These are phyloP conservation scores for Aspergillus campestris DNA, from an alignment of 495 filamentous ascomycete species.

Conservation along the genomic window DNA sequence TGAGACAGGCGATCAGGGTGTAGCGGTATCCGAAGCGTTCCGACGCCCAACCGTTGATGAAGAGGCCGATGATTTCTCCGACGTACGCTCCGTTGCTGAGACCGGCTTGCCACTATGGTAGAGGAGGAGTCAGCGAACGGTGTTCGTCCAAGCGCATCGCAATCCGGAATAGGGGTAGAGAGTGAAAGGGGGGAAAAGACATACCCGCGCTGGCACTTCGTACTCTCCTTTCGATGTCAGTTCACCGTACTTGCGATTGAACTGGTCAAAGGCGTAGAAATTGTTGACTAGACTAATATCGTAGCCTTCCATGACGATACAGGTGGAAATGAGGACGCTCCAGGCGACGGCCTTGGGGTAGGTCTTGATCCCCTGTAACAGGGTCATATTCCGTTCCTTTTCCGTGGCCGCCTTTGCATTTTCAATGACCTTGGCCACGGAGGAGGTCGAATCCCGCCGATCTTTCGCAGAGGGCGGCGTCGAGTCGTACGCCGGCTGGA, in stretches of 20 bases:
- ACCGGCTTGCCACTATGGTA: slow-evolving; percentile 61
- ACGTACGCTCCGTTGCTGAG: slow-evolving; percentile 58
- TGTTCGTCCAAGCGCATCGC: too few relatives aligned
- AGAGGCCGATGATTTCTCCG: slow-evolving; percentile 68
- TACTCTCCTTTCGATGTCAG: slow-evolving; percentile 47
- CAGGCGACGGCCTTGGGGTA: slow-evolving; percentile 52
- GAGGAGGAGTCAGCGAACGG: background rate
- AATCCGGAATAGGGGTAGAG: background rate
- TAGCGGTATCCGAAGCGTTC: slow-evolving; percentile 68
- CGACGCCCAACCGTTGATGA: slow-evolving; percentile 69
- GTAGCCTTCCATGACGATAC: slow-evolving; percentile 53
- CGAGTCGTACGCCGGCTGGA: slow-evolving; percentile 18
- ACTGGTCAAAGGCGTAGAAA: slow-evolving; percentile 42
- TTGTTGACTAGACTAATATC: slow-evolving; percentile 47
- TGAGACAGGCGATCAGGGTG: slow-evolving; percentile 61
- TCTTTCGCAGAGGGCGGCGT: slow-evolving; percentile 4
- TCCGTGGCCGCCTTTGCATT: slow-evolving; percentile 38
- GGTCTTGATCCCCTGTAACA: slow-evolving; percentile 37
- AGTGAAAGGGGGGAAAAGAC: slow-evolving; percentile 7
- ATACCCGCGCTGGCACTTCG: slow-evolving; percentile 52
- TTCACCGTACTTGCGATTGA: slow-evolving; percentile 64
- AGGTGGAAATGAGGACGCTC: slow-evolving; percentile 46
- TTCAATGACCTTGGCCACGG: slow-evolving; percentile 29
- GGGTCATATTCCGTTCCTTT: slow-evolving; percentile 40
- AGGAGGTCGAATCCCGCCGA: slow-evolving; percentile 16